Evolutionary conservation across 371 early-diverging fungal genomes (phyloP), one percentile per base, ranked within the genome.

Genomic region (Mortierella sp.): DNA sequence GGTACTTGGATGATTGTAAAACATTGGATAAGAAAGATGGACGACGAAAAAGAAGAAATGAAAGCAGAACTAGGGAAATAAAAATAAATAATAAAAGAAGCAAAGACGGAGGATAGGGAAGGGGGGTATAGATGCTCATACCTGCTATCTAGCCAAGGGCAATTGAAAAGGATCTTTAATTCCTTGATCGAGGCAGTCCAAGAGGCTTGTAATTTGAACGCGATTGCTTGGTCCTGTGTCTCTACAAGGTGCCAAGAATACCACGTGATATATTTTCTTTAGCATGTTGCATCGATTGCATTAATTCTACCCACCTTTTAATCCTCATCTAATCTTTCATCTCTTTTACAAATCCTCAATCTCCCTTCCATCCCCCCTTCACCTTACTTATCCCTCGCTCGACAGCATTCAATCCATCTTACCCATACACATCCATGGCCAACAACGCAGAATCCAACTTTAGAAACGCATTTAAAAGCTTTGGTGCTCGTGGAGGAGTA

Each of bases 381-480:
- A 6, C 45, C 17, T 2, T 17, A 19, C 45, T 6, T 45, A 45
- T 37, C 13, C 40, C n/a, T n/a, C n/a, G n/a, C n/a, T n/a, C n/a
- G n/a, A n/a, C n/a, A n/a, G n/a, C n/a, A n/a, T n/a, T n/a, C n/a
- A n/a, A n/a, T n/a, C n/a, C n/a, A n/a, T n/a, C n/a, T n/a, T n/a
- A 51, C 40, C 22, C 15, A 31, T 32, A 57, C 9, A 9, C 19
- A 64, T 26, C 54, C 31, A 78, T 78, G 79, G 68, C 79, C 32
- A 70, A 32, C 65, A 72, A n/a, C 63, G 59, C 79, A 58, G 79
- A 78, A 58, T 72, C 70, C 45, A 78, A 72, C 45, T 78, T 78
- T 55, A 60, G 79, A 60, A 78, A 78, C 60, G 79, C 79, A 54
- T 78, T 78, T 67, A 78, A 78, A 53, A 78, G 59, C 64, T 78